These are phyloP conservation scores for Fraxinus ornus DNA, from an alignment of 305 asterid genomes.

Conservation along the genomic window DNA sequence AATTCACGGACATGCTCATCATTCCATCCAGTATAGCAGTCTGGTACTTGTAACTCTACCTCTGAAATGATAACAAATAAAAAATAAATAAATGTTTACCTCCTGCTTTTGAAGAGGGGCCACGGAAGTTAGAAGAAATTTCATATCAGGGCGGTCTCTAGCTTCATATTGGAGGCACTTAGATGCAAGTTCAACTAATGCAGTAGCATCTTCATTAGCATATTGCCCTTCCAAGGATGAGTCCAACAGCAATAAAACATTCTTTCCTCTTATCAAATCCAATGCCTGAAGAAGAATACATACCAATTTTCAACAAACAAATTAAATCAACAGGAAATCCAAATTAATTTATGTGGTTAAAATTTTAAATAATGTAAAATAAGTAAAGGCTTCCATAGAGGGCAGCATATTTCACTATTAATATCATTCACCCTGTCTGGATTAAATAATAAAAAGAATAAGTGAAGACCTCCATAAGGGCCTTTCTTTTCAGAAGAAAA, in stretches of 20 bases:
- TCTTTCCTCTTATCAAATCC: constrained; percentile 89
- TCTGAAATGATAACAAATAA: not conserved
- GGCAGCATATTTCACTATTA: not conserved
- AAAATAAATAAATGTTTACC: constrained; percentile 31
- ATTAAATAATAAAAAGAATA: not conserved
- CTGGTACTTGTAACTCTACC: not conserved
- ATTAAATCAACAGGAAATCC: constrained; percentile 1
- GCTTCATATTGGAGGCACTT: constrained; percentile 96
- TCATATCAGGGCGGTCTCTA: constrained; percentile 81
- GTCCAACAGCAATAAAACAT: constrained; percentile 79
- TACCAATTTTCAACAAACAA: constrained; percentile 17
- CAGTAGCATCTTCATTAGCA: constrained; percentile 85
- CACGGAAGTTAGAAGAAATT: constrained; percentile 74
- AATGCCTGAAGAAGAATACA: constrained; percentile 61
- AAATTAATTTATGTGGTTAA: not conserved
- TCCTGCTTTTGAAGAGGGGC: constrained; percentile 88
- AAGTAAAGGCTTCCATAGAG: not conserved
- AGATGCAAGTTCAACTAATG: constrained; percentile 90
- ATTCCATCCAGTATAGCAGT: not conserved
- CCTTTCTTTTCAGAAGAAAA: not conserved
- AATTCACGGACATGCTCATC: not conserved
- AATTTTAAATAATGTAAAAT: not conserved
- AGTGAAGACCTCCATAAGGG: not conserved
- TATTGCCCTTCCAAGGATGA: constrained; percentile 98
- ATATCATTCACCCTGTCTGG: not conserved